Base-by-base conservation (phyloP, 2,329 filamentous ascomycete species). In the Metarhizium album region DNA sequence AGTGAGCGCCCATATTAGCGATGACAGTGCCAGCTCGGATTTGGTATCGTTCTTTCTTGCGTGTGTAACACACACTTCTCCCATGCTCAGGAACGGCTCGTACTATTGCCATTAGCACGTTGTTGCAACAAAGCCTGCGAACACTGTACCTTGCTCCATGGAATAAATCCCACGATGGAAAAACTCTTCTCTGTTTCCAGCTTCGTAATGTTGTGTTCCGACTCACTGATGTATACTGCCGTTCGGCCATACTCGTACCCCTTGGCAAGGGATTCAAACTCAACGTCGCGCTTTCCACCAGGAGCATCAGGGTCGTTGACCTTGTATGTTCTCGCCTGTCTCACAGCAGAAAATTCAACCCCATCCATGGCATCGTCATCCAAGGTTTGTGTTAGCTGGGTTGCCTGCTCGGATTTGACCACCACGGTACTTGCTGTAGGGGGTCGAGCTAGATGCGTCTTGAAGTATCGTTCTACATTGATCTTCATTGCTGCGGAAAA, bases 221-320 rank as follows among this genome's bases (percentile, higher is more conserved):
- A 86, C 58, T 90, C 84, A 57, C 82, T 87, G 58, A 98, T 95
- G 57, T 86, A 84, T 1, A 98, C 91, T 2, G 87, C 89, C 0
- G 91, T 96, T 51, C 90, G 80, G 45, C 93, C 93, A 64, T 98
- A 98, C 61, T 89, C 84, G 61, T 91, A 98, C 0, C 93, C 93
- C 64, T 90, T 95, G n/a, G 88, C 88, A 37, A 98, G 75, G 16
- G 88, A 80, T 14, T 95, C 90, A 52, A 82, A 82, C 27, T 86
- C 81, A 24, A 98, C 83, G 49, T 95, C 88, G 49, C 76, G 78
- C 68, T 91, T 95, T 13, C 87, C 86, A 16, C 87, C 89, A 0
- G 85, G 82, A 0, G 82, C 83, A 38, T 78, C 73, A 4, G 84
- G 78, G 54, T 96, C 87, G 37, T 84, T 79, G 53, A 97, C 79